Base-by-base conservation (phyloP, 441 rosid species). In the Arabidopsis lyrata region DNA sequence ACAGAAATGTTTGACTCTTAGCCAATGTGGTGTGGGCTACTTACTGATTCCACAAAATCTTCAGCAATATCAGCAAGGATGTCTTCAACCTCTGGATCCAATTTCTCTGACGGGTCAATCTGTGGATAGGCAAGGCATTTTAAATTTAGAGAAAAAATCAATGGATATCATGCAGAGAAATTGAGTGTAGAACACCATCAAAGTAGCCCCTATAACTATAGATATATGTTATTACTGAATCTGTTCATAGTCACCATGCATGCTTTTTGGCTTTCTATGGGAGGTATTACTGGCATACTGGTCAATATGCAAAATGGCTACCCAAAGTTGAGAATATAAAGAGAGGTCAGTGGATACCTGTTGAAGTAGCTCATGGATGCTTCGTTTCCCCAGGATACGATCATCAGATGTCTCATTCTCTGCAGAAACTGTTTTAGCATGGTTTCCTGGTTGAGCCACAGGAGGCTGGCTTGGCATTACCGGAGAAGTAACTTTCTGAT, bases 1-100 rank as follows among this genome's bases (percentile, higher is more conserved):
- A 70, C 63, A 35, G 12, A 50, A 11, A 2, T 7, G 6, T 38
- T 68, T 48, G 41, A 48, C 31, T 29, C 31, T 29, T 29, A 35
- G 72, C 29, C 13, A 32, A 58, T 47, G 58, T 53, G 73, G 57
- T 45, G 69, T 58, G 60, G 70, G 71, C 74, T 64, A 80, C 97
- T 90, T 77, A 92, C 98, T 57, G 95, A 90, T 36, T 90, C 97
- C 48, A 95, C 90, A 84, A 92, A 92, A 63, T 92, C 99, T 73
- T 92, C 99, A 11, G 97, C 96, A 80, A 92, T 87, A 77, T 92
- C 97, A 49, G 80, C 83, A 77, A 95, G 97, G 79, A 90, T 83
- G 73, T 90, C 92, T 86, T 89, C 96, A 81, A 95, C 98, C 65
- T 90, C 92, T 32, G 91, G 88, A 75, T 92, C 98, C 85, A 95